Conservation (phyloP, 2,329 filamentous ascomycete species). For the Ophiocordyceps camponoti-saundersi region DNA sequence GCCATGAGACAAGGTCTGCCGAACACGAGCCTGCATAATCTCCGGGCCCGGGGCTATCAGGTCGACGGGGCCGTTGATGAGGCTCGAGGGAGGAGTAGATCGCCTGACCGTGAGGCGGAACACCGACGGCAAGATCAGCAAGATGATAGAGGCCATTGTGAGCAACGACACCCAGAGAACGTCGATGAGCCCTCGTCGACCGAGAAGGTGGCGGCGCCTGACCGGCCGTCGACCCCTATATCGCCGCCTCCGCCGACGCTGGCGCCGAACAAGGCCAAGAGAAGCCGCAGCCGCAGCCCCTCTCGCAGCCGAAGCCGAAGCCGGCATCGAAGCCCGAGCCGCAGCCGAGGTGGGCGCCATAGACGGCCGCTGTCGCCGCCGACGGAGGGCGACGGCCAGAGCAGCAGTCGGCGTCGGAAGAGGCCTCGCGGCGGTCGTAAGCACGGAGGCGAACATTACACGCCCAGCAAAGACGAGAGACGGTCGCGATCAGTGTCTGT, state of each 20-base stretch:
- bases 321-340: slow-evolving; percentile 4
- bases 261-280: neutral
- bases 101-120: slow-evolving; percentile 20
- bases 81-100: slow-evolving; percentile 29
- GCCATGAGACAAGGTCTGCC: slow-evolving; percentile 83
- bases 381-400: slow-evolving; percentile 28
- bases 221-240: neutral
- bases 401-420: slow-evolving; percentile 30
- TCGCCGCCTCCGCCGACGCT: neutral
- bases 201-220: neutral
- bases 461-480: slow-evolving; percentile 25
- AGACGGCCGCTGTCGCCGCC: slow-evolving; percentile 39
- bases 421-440: slow-evolving; percentile 27
- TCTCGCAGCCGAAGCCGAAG: slow-evolving; percentile 4
- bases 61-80: slow-evolving; percentile 18
- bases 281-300: neutral
- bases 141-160: neutral
- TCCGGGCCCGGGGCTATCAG: slow-evolving; percentile 35
- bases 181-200: neutral
- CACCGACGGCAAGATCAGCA: neutral
- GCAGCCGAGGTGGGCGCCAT: slow-evolving; percentile 23
- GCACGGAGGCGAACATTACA: slow-evolving; percentile 22
- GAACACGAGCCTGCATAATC: slow-evolving; percentile 59
- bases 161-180: slow-evolving; percentile 8
- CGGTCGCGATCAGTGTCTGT: slow-evolving; percentile 48